A percentile compares a stretch with the other conserved stretches of the same genome.
phyloP scores from a whole-genome alignment of 169 alveolate genomes.

The Plasmodium vivax region DNA sequence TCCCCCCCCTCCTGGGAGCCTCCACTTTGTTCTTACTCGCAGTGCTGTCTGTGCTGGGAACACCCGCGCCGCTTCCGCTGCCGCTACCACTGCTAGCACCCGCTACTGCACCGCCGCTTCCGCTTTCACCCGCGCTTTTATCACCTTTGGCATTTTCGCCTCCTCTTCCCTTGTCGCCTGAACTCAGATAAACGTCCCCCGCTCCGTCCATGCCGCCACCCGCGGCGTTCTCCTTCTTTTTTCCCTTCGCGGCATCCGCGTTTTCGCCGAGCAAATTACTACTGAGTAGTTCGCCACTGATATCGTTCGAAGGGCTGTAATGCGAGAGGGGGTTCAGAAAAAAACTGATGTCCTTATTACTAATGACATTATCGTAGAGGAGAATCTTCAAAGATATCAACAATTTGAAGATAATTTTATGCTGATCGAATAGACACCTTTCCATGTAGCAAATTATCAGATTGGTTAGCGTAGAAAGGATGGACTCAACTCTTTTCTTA shows the following conservation, averaged over 20 bases:
- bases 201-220: background rate
- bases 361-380: slow-evolving; percentile 90
- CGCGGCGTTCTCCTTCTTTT: background rate
- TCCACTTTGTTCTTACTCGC: slow-evolving; percentile 77
- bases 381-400: slow-evolving; percentile 94
- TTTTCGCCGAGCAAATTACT: slow-evolving; percentile 38
- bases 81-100: background rate
- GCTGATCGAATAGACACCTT: slow-evolving; percentile 96
- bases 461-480: slow-evolving; percentile 18
- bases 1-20: slow-evolving; percentile 87
- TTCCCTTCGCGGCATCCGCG: background rate
- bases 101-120: background rate
- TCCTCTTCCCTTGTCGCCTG: background rate
- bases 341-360: slow-evolving; percentile 90
- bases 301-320: slow-evolving; percentile 57
- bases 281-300: slow-evolving; percentile 24
- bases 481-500: slow-evolving; percentile 91
- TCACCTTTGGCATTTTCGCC: slow-evolving; percentile 15
- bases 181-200: background rate
- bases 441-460: slow-evolving; percentile 94
- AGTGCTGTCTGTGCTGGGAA: background rate
- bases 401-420: slow-evolving; percentile 94
- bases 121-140: background rate
- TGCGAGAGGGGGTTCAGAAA: slow-evolving; percentile 87
- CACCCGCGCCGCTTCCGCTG: background rate